Base-by-base conservation (phyloP, 371 early-diverging fungal species). In the Rhizopus arrhizus region DNA sequence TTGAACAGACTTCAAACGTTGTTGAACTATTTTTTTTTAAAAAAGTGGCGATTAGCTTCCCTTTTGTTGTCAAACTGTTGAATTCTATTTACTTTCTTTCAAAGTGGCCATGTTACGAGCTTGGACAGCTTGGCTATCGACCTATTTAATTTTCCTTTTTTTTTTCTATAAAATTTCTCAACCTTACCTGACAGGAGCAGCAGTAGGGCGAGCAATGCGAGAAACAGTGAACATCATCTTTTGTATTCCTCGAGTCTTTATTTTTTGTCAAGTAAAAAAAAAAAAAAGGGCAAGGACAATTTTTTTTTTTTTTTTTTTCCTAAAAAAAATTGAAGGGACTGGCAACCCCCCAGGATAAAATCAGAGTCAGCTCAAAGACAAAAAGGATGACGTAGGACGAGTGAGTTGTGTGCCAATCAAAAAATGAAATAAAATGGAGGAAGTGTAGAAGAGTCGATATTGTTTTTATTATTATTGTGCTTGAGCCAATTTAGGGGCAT, bases 1-100 rank as follows among this genome's bases (percentile, higher is more conserved):
- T 70, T 89, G 86, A 65, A 98, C 89, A 65, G 98, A 94, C 87
- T 96, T 95, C 78, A 97, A 82, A 69, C 99, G 96, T 66, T 90
- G 78, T 76, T 95, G 95, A 81, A 97, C 96, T 96, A 74, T 45
- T 45, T 28, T 43, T 35, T 29, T 58, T 22, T 13, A 22, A 41
- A 52, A 29, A 16, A 31, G 11, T 52, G 40, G 35, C 12, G n/a
- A n/a, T 13, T 31, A n/a, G 10, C 40, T 35, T 22, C 22, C 22
- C 22, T 29, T 9, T 50, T 34, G 43, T 53, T 16, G 12, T 43
- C 34, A 22, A 36, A 9, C 13, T n/a, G 8, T 35, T 38, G 36
- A 28, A 52, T 68, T 12, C n/a, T 52, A 38, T 85, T 86, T 85
- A 93, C 91, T 91, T 85, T 95, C 95, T 81, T 89, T 89, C 68